phyloP scores from a whole-genome alignment of 2,329 filamentous ascomycete genomes.

The Eurotiales sp. region DNA sequence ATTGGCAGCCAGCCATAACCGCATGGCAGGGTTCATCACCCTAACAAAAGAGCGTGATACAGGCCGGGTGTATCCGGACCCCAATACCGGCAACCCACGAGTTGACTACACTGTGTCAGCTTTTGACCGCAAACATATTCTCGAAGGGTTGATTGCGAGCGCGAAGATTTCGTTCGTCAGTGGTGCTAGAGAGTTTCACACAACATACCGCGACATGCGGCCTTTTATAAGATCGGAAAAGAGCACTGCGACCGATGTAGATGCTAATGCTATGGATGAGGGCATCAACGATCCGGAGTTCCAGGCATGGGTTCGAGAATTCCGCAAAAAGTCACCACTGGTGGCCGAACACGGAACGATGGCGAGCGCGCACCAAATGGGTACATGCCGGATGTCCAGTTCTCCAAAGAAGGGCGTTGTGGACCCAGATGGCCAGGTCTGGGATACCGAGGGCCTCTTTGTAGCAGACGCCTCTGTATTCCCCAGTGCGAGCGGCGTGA shows the following conservation, averaged over 20 bases:
- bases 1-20: constrained; percentile 63
- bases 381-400: constrained; percentile 47
- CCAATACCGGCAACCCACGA: constrained; percentile 59
- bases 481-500: constrained; percentile 50
- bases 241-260: constrained; percentile 3
- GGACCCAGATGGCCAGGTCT: constrained; percentile 43
- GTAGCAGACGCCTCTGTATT: constrained; percentile 50
- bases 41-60: constrained; percentile 72
- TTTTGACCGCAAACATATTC: constrained; percentile 67
- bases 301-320: constrained; percentile 51
- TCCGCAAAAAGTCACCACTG: constrained; percentile 46
- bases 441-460: constrained; percentile 45
- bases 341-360: constrained; percentile 42
- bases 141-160: constrained; percentile 68
- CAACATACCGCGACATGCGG: constrained; percentile 58
- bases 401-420: constrained; percentile 42
- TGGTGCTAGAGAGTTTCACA: constrained; percentile 76
- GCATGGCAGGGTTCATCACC: constrained; percentile 68
- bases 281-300: constrained; percentile 55
- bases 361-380: constrained; percentile 52
- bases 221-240: constrained; percentile 55
- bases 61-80: constrained; percentile 70
- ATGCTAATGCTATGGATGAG: constrained; percentile 26
- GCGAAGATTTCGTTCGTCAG: constrained; percentile 74
- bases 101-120: constrained; percentile 68